A percentile compares a stretch with the other conserved stretches of the same genome.
Evolutionary conservation across 352 stramenopile species (phyloP).

Genomic region (Globisporangium solare): DNA sequence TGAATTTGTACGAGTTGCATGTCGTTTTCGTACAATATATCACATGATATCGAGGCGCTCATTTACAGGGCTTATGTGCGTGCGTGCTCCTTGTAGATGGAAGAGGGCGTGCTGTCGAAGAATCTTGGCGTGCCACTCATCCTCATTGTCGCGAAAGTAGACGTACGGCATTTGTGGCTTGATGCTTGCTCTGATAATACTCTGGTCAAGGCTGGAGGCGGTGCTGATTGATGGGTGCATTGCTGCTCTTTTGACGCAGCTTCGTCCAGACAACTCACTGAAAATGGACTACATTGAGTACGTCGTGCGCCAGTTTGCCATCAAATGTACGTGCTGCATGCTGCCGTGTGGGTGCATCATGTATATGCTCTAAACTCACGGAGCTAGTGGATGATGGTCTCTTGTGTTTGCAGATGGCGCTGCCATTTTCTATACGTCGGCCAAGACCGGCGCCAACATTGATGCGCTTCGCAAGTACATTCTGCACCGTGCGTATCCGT

Average conservation of each 20-base stretch:
- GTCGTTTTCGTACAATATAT: too few relatives aligned
- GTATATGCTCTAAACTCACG: constrained; percentile 5
- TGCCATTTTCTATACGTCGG: constrained; percentile 75
- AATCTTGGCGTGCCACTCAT: constrained; percentile 76
- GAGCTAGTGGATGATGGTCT: background rate
- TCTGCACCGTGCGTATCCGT: constrained; percentile 60
- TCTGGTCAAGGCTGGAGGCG: too few relatives aligned
- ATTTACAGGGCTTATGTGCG: background rate
- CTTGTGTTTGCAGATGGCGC: constrained; percentile 45
- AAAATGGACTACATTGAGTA: constrained; percentile 87
- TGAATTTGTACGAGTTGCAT: constrained; percentile 49
- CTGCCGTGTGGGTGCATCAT: background rate
- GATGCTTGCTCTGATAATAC: background rate
- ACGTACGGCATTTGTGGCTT: constrained; percentile 33
- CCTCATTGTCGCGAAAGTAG: constrained; percentile 69
- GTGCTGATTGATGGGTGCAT: background rate
- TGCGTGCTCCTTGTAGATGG: constrained; percentile 33
- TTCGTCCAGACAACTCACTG: constrained; percentile 71
- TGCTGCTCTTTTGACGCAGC: constrained; percentile 19
- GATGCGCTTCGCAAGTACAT: constrained; percentile 73
- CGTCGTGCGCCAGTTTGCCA: constrained; percentile 68
- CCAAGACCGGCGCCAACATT: constrained; percentile 72
- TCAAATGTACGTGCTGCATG: constrained; percentile 51
- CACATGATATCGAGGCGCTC: background rate
- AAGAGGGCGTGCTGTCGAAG: constrained; percentile 73